Evolutionary conservation across 345 rosid species (phyloP).

Genomic region (Pugionium dolabratum): DNA sequence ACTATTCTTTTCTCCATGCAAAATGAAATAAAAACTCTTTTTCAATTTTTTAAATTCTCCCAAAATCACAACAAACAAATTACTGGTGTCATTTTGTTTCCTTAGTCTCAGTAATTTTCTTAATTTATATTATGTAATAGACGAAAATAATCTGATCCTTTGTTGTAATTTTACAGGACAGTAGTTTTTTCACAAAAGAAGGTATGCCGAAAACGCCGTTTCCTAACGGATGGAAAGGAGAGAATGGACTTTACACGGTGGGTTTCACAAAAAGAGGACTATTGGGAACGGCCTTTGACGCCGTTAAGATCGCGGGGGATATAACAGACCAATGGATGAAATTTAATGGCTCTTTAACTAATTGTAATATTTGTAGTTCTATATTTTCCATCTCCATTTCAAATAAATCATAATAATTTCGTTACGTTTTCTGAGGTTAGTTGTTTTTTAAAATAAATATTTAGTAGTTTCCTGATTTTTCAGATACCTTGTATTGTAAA

Average conservation of each 20-base stretch:
- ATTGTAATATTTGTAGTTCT: slow-evolving; percentile 42
- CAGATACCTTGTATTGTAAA: slow-evolving; percentile 18
- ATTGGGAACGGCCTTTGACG: slow-evolving; percentile 70
- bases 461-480: background rate
- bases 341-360: slow-evolving; percentile 27
- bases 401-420: slow-evolving; percentile 17
- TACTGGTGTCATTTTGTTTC: slow-evolving; percentile 8
- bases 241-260: slow-evolving; percentile 73
- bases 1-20: slow-evolving; percentile 46
- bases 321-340: slow-evolving; percentile 59
- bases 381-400: slow-evolving; percentile 40
- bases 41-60: slow-evolving; percentile 23
- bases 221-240: slow-evolving; percentile 92
- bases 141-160: background rate
- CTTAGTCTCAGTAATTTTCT: background rate
- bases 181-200: slow-evolving; percentile 71
- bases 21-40: slow-evolving; percentile 30
- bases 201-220: slow-evolving; percentile 87
- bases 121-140: no score
- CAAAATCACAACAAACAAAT: background rate
- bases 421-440: no score
- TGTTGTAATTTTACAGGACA: slow-evolving; percentile 43
- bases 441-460: no score
- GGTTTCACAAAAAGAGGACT: slow-evolving; percentile 92
- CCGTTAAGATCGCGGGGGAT: slow-evolving; percentile 68